These are phyloP conservation scores for Calonectria pauciramosa DNA, from an alignment of 2,329 filamentous ascomycete genomes.

Conservation along the genomic window DNA sequence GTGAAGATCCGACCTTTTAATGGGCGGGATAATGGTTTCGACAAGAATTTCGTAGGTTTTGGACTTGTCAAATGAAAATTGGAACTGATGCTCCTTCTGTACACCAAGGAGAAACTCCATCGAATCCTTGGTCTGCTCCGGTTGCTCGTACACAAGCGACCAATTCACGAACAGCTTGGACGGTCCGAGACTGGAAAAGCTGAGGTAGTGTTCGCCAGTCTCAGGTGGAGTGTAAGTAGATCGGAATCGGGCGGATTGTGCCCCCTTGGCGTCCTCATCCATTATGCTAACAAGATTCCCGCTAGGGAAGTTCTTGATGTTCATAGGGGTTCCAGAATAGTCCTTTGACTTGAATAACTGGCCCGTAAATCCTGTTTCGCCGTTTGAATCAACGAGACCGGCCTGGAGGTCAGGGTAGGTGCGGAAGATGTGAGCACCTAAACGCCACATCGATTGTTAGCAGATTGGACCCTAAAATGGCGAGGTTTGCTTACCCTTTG, in stretches of 20 bases:
- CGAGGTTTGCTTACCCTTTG: conserved; percentile 17
- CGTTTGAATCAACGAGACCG: background rate
- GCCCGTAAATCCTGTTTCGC: background rate
- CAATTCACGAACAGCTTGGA: conserved; percentile 15
- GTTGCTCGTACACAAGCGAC: background rate
- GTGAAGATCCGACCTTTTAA: background rate
- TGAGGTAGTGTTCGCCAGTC: conserved; percentile 18
- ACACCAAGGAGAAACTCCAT: conserved; percentile 15
- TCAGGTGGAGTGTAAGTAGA: background rate
- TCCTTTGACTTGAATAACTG: background rate
- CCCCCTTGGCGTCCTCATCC: background rate
- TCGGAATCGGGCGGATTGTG: background rate
- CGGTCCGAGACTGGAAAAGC: conserved; percentile 9
- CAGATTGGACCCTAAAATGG: background rate
- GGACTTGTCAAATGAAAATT: background rate
- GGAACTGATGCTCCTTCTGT: background rate
- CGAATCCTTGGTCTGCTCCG: background rate
- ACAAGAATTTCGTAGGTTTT: conserved; percentile 4
- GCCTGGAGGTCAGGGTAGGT: background rate
- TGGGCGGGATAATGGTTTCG: background rate
- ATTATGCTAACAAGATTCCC: background rate
- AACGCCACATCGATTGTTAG: background rate
- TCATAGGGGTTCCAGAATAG: background rate
- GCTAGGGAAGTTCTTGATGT: background rate
- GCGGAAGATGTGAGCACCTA: conserved; percentile 1